Base-by-base conservation (phyloP, 1,284 basidiomycete species). In the Fomes fomentarius region DNA sequence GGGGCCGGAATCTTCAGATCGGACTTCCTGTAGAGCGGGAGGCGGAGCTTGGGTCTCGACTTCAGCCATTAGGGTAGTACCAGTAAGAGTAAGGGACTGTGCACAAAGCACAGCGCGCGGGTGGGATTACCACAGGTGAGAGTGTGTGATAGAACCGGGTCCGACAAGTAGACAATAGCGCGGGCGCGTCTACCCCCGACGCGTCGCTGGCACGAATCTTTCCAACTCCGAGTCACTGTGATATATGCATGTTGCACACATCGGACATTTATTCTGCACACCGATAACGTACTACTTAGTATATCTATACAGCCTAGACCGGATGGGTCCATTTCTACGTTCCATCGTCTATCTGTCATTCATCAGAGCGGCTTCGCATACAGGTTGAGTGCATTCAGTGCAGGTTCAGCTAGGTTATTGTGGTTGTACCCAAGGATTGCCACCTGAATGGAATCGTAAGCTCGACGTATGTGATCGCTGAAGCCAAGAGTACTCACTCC, bases 381-480 rank as follows among this genome's bases (percentile, higher is more conserved):
- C 63, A 93, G 62, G 67, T 93, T 93, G 62, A 93, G 72, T 3
- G 81, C 89, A 57, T 87, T 82, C 60, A 93, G 69, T 11, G 83
- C 81, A 5, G 91, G 89, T 69, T 93, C 91, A n/a, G 78, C 77
- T n/a, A 93, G 76, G 44, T 77, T 83, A 61, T 78, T 75, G 71
- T 93, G 92, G 61, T 91, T 91, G 70, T 93, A 94, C 25, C 84
- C 78, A 15, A 92, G 74, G 42, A 91, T 78, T 8, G 85, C 79
- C 49, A 91, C 78, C 88, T 89, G 60, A 14, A 41, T 4, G 24
- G 33, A 17, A 33, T 26, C 30, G 14, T 26, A 54, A 40, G 10
- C n/a, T 17, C 22, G 7, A 33, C 30, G 10, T 19, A 41, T 33
- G 8, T 3, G n/a, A 5, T 37, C 12, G n/a, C n/a, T 17, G 14